Evolutionary conservation across 257 asterid genomes (phyloP), one percentile per base, ranked within the genome.

Genomic region (Salvia hispanica): DNA sequence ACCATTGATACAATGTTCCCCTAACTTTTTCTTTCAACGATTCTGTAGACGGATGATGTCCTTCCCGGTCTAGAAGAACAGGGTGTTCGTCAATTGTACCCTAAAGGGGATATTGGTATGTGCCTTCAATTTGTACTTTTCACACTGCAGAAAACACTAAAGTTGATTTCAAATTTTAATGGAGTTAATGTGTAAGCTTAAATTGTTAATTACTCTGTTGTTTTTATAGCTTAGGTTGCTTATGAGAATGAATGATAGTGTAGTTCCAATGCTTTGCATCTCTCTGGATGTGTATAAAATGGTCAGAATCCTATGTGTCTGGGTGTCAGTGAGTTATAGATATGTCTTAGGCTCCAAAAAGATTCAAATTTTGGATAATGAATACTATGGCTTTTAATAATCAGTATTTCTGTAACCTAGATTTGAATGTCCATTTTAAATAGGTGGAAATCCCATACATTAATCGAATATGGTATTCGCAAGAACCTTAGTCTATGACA

Each of bases 31-130:
- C 34, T 50, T 55, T 76, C 64, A 16, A 44, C 42, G 42, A 33
- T 64, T 62, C 54, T 85, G 77, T 69, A 92, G 98, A 91, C 97
- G 21, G 96, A 94, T 71, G 97, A 91, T 77, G 91, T 59, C 65
- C 92, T 94, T 79, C 99, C 99, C 6, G 85, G 82, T 72, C 86
- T 94, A 64, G 99, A 94, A 77, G 97, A 94, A 77, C 96, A 94
- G 76, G 97, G 99, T 36, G 99, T 94, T 58, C 92, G 95, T 54
- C 96, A 90, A 13, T 76, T 94, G 69, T 94, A 94, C 78, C 95
- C 96, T 2, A 85, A 87, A 76, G 95, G 93, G 7, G 91, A 80
- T 72, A 74, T 86, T 53, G 98, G 98, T 92, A 84, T 10, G 58
- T 47, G n/a, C 52, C 13, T 45, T 68, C 15, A 21, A 34, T 13